phyloP scores from a whole-genome alignment of 2,329 filamentous ascomycete species.

The Didymella lethalis region DNA sequence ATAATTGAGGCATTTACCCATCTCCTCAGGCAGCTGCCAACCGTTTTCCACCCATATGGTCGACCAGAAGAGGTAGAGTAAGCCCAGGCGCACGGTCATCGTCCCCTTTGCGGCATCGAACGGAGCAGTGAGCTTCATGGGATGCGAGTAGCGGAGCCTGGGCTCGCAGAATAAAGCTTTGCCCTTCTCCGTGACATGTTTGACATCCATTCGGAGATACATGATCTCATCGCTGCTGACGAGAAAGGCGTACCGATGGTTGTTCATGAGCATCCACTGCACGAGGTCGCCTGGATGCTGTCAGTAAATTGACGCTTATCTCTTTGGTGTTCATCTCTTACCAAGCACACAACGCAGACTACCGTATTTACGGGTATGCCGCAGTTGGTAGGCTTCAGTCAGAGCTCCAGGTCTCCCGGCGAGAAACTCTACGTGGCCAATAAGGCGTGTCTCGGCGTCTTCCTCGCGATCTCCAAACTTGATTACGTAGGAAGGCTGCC shows the following conservation, averaged over 20 bases:
- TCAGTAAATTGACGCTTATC: not conserved
- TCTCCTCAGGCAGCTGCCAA: slow-evolving; percentile 17
- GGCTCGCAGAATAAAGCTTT: slow-evolving; percentile 19
- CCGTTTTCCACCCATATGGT: not conserved
- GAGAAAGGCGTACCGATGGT: slow-evolving; percentile 29
- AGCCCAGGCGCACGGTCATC: slow-evolving; percentile 20
- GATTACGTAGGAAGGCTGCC: slow-evolving; percentile 23
- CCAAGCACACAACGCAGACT: slow-evolving; percentile 34
- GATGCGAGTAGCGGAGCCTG: slow-evolving; percentile 23
- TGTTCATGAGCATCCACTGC: slow-evolving; percentile 30
- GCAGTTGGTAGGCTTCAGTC: slow-evolving; percentile 19
- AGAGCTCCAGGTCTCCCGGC: slow-evolving; percentile 26
- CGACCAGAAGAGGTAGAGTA: slow-evolving; percentile 24
- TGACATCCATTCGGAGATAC: slow-evolving; percentile 24
- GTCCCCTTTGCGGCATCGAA: slow-evolving; percentile 13
- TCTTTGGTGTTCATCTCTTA: not conserved
- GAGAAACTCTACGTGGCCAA: slow-evolving; percentile 34
- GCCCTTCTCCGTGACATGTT: not conserved
- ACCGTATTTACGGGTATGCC: slow-evolving; percentile 22
- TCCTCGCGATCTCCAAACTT: slow-evolving; percentile 9
- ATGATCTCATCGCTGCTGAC: slow-evolving; percentile 31
- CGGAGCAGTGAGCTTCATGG: slow-evolving; percentile 22
- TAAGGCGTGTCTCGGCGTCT: slow-evolving; percentile 13
- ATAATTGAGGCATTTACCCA: slow-evolving; percentile 22
- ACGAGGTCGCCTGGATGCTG: slow-evolving; percentile 26